Conservation (phyloP, 306 rosid species). For the Lathyrus tuberosus region DNA sequence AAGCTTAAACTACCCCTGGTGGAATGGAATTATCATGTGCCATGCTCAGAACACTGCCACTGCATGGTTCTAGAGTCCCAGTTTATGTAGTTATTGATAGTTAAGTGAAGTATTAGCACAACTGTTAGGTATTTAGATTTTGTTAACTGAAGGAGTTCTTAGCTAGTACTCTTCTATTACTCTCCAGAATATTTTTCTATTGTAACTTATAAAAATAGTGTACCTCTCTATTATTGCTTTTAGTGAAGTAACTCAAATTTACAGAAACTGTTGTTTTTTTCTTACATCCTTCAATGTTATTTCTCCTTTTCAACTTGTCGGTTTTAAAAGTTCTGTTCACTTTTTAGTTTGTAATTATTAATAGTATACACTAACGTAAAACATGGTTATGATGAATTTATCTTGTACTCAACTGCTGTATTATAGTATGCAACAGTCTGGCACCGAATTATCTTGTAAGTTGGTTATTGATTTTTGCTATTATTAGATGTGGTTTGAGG, state of each 20-base stretch:
- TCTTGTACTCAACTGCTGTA: neutral
- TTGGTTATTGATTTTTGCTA: constrained; percentile 22
- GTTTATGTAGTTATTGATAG: neutral
- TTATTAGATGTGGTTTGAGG: constrained; percentile 1
- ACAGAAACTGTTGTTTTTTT: neutral
- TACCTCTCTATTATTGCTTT: no score
- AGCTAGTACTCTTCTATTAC: neutral
- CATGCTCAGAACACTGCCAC: neutral
- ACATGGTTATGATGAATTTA: neutral
- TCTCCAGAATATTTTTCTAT: neutral
- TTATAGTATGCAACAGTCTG: constrained; percentile 1
- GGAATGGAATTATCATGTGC: no score
- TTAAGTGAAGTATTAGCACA: neutral
- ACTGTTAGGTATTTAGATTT: neutral
- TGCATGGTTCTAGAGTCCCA: no score
- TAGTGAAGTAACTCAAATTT: no score
- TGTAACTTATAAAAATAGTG: no score
- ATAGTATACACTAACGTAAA: constrained; percentile 8
- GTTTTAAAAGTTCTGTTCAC: constrained; percentile 4
- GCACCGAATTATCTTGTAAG: neutral
- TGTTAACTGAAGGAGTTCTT: constrained; percentile 1
- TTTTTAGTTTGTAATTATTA: constrained; percentile 16
- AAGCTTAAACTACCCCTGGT: constrained; percentile 28
- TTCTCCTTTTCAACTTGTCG: neutral
- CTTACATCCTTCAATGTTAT: neutral